Evolutionary conservation across 2,329 filamentous ascomycete genomes (phyloP), one percentile per base, ranked within the genome.

Genomic region (Hypoxylon sp.): DNA sequence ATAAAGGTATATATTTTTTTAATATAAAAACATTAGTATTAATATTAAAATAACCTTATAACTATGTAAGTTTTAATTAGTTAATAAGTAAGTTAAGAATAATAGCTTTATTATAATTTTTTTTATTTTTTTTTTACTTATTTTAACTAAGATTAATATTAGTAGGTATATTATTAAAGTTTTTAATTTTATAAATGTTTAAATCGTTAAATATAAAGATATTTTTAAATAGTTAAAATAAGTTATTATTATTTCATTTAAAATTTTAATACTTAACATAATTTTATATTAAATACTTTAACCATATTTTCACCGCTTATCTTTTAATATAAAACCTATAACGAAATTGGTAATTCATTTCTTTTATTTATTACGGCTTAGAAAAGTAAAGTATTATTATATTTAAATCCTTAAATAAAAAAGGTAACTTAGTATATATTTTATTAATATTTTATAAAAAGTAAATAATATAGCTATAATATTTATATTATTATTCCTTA

Each of bases 401-500:
- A 52, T 52, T 52, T 35, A 35, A 52, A 37, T 52, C 11, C 37
- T 52, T 22, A 19, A 37, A 22, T 17, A 35, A 35, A 29, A 51
- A 19, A 10, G 9, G 17, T 17, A 51, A 35, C 31, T 51, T 51
- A 35, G 17, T 33, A 33, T 33, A 51, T n/a, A 52, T 14, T 13
- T 52, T 52, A 1, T 22, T 52, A 37, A 52, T 3, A 22, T 52
- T 37, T 19, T 52, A 37, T 37, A 52, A 37, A 35, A 52, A 52
- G 37, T 52, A 22, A 3, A 52, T 52, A 52, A 52, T 24, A 37
- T 52, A 52, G 13, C 10, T 22, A 22, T 19, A 35, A 52, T 52
- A 35, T 52, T 52, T 52, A 52, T 35, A 52, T 52, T 37, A 52
- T 52, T 52, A 52, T 19, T 8, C 5, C 19, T 52, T 37, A 52